Conservation (phyloP, 805 yeast genomes). For the Candida argentea region DNA sequence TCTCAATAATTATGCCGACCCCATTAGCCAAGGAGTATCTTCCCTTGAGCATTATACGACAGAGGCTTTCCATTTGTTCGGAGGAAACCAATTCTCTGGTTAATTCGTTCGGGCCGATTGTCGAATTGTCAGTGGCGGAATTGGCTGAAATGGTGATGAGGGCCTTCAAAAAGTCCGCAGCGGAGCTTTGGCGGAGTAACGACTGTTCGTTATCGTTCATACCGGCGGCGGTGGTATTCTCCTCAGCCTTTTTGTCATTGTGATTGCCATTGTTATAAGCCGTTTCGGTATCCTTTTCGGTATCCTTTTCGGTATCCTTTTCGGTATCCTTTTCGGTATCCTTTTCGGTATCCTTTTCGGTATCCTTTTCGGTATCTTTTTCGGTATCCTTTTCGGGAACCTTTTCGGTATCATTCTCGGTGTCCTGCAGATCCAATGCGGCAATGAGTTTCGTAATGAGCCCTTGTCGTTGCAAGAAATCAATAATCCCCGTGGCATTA, state of each 20-base stretch:
- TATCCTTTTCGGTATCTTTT: not conserved
- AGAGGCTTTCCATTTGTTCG: conserved; percentile 24
- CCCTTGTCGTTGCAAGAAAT: conserved; percentile 30
- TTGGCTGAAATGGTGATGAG: conserved; percentile 37
- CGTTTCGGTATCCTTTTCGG: too few species aligned
- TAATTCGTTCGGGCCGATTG: conserved; percentile 37
- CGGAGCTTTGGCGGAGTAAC: conserved; percentile 28
- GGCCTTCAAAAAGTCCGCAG: conserved; percentile 37
- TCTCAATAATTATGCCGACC: conserved; percentile 38
- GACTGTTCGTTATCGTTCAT: conserved; percentile 8
- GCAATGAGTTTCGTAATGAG: conserved; percentile 25
- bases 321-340: too few species aligned
- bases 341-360: too few species aligned
- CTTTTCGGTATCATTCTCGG: conserved; percentile 1
- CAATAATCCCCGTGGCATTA: conserved; percentile 36
- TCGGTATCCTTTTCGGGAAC: too few species aligned
- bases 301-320: too few species aligned
- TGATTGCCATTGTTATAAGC: too few species aligned
- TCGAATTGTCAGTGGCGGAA: conserved; percentile 35
- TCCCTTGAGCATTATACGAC: conserved; percentile 34
- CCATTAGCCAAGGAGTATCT: conserved; percentile 39
- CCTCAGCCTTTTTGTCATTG: too few species aligned
- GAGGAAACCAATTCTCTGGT: conserved; percentile 33
- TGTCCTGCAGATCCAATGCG: conserved; percentile 16
- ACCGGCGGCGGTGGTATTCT: too few species aligned